Evolutionary conservation across 106 monocot species (phyloP), one percentile per base, ranked within the genome.

Genomic region (Dendrobium nobile): DNA sequence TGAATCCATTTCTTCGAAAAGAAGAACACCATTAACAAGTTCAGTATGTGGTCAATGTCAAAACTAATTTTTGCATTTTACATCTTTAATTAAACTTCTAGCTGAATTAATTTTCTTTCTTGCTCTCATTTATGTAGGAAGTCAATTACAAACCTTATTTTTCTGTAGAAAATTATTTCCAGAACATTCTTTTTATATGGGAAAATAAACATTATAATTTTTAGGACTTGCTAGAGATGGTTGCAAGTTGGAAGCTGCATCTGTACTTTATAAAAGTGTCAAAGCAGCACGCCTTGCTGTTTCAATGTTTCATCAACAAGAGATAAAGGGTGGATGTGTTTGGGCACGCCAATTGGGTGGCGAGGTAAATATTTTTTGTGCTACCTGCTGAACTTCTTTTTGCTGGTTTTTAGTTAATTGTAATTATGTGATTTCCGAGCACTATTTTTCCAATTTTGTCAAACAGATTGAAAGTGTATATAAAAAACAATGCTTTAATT

Each of bases 301-400:
- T 64, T 54, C 76, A 70, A 83, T 84, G 76, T 83, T 97, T 41
- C 97, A 97, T 81, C 89, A 88, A 40, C 87, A 92, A 85, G 89
- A 87, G 78, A 87, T 97, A 84, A 92, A 86, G 56, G 89, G 88
- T 68, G 87, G 75, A 47, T 37, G 54, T 82, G 85, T 94, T 75
- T 97, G 97, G 97, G 94, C 97, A 54, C 97, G 97, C 1, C 94
- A 97, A 77, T 79, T 97, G 77, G 97, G 97, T 85, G 97, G 97
- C 20, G 97, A 97, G 94, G 97, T 97, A 85, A 56, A 9, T 33
- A 70, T 84, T 55, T 79, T 27, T 77, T 67, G 24, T 48, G 44
- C 41, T 43, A 20, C n/a, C 22, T 41, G 43, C 18, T 44, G 7
- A 20, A 44, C 7, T 74, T 74, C 20, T 44, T 37, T 44, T 44